Conservation (phyloP, 2,329 filamentous ascomycete genomes). For the Pezicula carpinea region DNA sequence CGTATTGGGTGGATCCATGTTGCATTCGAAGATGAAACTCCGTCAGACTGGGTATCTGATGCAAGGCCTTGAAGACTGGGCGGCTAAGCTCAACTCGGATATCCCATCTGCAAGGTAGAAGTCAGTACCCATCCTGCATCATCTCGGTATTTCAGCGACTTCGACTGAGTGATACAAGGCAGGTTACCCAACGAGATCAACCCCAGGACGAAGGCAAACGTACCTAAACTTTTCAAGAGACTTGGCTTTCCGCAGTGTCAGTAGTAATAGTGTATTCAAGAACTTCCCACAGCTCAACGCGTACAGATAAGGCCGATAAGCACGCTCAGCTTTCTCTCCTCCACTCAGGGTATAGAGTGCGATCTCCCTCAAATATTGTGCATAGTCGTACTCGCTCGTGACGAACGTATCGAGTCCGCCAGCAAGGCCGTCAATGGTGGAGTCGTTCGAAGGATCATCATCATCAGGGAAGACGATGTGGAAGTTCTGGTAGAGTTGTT, state of each 20-base stretch:
- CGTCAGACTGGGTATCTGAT: slow-evolving; percentile 46
- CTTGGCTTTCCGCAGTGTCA: slow-evolving; percentile 51
- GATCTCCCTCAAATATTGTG: slow-evolving; percentile 50
- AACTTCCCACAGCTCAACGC: slow-evolving; percentile 57
- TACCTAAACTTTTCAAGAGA: slow-evolving; percentile 53
- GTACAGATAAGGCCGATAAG: slow-evolving; percentile 51
- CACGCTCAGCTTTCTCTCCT: slow-evolving; percentile 47
- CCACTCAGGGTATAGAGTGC: slow-evolving; percentile 50
- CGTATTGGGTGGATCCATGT: slow-evolving; percentile 50
- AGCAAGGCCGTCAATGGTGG: slow-evolving; percentile 52
- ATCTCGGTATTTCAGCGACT: no score
- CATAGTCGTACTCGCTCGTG: slow-evolving; percentile 61
- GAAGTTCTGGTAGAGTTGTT: slow-evolving; percentile 55
- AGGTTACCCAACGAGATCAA: no score
- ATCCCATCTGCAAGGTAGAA: slow-evolving; percentile 47
- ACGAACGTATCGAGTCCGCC: slow-evolving; percentile 56
- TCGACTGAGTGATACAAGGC: no score
- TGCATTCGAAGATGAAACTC: slow-evolving; percentile 56
- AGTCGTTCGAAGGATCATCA: slow-evolving; percentile 47
- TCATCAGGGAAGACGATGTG: slow-evolving; percentile 58
- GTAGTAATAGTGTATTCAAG: slow-evolving; percentile 54
- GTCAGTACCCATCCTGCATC: slow-evolving; percentile 1
- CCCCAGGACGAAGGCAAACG: slow-evolving; percentile 12
- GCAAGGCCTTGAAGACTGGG: slow-evolving; percentile 51
- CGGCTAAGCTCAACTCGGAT: slow-evolving; percentile 58